Base-by-base conservation (phyloP, 2,329 filamentous ascomycete species). In the Gaeumannomyces sp. region DNA sequence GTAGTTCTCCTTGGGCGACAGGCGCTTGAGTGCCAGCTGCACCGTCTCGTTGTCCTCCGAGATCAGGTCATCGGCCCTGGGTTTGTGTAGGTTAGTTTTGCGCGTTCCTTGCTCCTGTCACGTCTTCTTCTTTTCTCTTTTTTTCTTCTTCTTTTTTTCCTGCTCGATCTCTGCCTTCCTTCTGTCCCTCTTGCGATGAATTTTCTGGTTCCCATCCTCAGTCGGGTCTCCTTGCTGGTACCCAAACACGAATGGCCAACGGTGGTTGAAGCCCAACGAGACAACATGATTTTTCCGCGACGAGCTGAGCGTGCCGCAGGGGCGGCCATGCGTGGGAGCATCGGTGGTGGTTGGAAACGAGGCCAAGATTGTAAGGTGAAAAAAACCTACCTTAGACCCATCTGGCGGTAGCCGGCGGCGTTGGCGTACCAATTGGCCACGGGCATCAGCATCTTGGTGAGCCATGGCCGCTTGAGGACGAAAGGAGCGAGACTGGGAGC, bases 31-130 rank as follows among this genome's bases (percentile, higher is more conserved):
- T 69, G 95, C 95, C 72, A 89, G 85, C 79, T 95, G 89, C 73
- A 97, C 92, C 66, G 84, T 81, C 73, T 95, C 91, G 83, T 85
- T 90, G 83, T 99, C 95, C 81, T 99, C 95, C 76, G 91, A 87
- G 77, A 97, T 91, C 77, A 99, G 81, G 78, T 99, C 95, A 80
- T 99, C 95, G 84, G 89, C 88, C 80, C 95, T 98, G 76, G 65
- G 56, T 13, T 27, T 19, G 25, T 29, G 13, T 62, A 16, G 27
- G 59, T 66, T 31, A 31, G 27, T 60, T 33, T 28, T 29, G n/a
- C 16, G n/a, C 35, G 58, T 59, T 8, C n/a, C 16, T 28, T 10
- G 29, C 31, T n/a, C 28, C 38, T 53, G 25, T 4, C 7, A n/a
- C 38, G n/a, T 59, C 22, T 59, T 29, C 2, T 14, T 22, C 11